A percentile compares a stretch with the other conserved stretches of the same genome.
phyloP scores from a whole-genome alignment of 1,284 basidiomycete genomes.

The Mycosarcoma maydis region DNA sequence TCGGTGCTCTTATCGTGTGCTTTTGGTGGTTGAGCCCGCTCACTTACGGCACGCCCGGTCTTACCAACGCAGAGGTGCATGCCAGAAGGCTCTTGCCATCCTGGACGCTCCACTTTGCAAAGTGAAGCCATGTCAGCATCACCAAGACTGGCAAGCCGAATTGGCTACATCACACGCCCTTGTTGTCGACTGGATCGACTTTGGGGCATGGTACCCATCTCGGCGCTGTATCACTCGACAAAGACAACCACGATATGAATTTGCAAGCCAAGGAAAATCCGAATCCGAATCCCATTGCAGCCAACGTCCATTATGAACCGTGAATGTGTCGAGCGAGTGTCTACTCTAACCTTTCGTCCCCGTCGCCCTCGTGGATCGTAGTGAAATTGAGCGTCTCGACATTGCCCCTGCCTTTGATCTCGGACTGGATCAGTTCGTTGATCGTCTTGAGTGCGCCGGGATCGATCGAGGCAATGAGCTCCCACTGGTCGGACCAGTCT shows the following conservation, averaged over 20 bases:
- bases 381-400: slow-evolving; percentile 70
- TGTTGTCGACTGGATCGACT: too few species aligned
- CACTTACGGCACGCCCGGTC: slow-evolving; percentile 55
- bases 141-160: not conserved
- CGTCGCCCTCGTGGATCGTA: slow-evolving; percentile 56
- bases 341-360: slow-evolving; percentile 52
- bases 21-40: slow-evolving; percentile 60
- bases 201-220: not conserved
- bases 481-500: slow-evolving; percentile 83
- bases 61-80: slow-evolving; percentile 44
- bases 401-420: slow-evolving; percentile 79
- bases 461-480: slow-evolving; percentile 82
- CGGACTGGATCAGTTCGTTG: slow-evolving; percentile 87
- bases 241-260: too few species aligned
- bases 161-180: not conserved
- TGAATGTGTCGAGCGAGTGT: too few species aligned
- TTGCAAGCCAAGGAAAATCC: too few species aligned
- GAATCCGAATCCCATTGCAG: too few species aligned
- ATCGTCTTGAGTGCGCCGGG: slow-evolving; percentile 89
- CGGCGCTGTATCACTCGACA: not conserved
- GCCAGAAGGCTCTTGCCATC: slow-evolving; percentile 43
- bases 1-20: slow-evolving; percentile 34
- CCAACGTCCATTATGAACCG: too few species aligned
- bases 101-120: slow-evolving; percentile 61
- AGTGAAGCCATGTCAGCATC: slow-evolving; percentile 10